Conservation (phyloP, 805 yeast genomes). For the Saccharomycopsis fibuligera region DNA sequence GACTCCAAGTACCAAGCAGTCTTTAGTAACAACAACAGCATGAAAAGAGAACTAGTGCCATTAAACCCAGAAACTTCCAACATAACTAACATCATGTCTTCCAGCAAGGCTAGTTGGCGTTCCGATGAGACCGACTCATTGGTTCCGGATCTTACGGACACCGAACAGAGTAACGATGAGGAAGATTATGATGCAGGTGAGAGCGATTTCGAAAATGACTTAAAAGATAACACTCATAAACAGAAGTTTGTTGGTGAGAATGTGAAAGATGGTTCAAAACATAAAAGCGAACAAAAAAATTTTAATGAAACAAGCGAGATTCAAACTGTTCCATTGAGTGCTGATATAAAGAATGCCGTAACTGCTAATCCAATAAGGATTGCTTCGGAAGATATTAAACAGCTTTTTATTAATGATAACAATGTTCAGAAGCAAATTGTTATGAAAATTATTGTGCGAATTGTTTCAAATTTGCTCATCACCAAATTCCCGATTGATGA, state of each 20-base stretch:
- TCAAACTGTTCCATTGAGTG: background rate
- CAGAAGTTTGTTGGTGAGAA: background rate
- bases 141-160: constrained; percentile 13
- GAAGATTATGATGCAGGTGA: constrained; percentile 2
- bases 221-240: background rate
- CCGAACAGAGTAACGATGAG: constrained; percentile 12
- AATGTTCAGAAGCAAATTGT: constrained; percentile 9
- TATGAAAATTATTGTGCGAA: constrained; percentile 15
- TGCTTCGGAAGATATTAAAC: background rate
- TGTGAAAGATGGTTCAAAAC: background rate
- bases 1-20: constrained; percentile 11
- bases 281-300: too few species aligned
- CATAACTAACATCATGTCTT: background rate
- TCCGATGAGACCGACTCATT: background rate
- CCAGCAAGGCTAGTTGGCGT: background rate
- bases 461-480: constrained; percentile 17
- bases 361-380: background rate
- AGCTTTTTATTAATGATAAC: constrained; percentile 1
- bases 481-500: constrained; percentile 21
- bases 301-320: background rate
- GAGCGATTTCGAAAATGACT: background rate
- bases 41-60: background rate
- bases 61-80: background rate
- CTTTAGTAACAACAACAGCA: background rate
- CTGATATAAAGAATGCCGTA: background rate